Percentiles rank a stretch among this genome's conserved stretches.
Evolutionary conservation across 2,329 filamentous ascomycete species (phyloP).

Genomic region (Fusarium sp.): DNA sequence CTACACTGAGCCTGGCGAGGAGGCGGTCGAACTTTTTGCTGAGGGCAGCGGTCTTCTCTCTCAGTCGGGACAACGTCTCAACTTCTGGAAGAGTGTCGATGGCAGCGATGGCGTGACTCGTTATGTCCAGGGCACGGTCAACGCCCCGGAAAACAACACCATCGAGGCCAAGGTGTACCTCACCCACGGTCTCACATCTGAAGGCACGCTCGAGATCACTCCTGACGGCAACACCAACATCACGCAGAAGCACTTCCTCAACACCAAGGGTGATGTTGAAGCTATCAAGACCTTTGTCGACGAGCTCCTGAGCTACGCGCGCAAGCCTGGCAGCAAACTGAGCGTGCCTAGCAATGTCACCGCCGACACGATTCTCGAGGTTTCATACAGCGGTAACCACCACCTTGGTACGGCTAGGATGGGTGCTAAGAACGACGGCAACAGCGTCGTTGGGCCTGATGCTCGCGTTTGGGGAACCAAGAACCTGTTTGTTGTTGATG

Average conservation of each 20-base stretch:
- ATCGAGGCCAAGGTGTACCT: constrained; percentile 62
- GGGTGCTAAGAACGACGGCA: constrained; percentile 47
- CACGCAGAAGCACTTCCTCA: constrained; percentile 50
- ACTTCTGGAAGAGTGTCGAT: constrained; percentile 59
- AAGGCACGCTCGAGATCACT: constrained; percentile 56
- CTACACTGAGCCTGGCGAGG: constrained; percentile 43
- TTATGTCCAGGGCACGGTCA: constrained; percentile 58
- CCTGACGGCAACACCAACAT: constrained; percentile 55
- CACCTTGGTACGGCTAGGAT: constrained; percentile 49
- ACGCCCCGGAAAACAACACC: constrained; percentile 55
- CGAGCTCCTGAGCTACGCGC: constrained; percentile 43
- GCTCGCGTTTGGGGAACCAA: constrained; percentile 49
- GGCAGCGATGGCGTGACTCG: constrained; percentile 52
- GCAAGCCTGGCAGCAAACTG: constrained; percentile 37
- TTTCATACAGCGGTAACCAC: constrained; percentile 45
- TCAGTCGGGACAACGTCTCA: constrained; percentile 57
- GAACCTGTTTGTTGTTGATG: constrained; percentile 48
- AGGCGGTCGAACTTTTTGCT: constrained; percentile 48
- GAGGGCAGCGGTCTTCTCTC: constrained; percentile 55
- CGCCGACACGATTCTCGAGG: constrained; percentile 40
- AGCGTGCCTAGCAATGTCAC: constrained; percentile 39
- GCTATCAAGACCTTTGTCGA: constrained; percentile 44
- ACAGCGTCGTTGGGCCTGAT: constrained; percentile 48
- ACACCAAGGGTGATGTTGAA: constrained; percentile 47
- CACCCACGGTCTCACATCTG: constrained; percentile 60